These are phyloP conservation scores for Cryphonectria naterciae DNA, from an alignment of 2,329 filamentous ascomycete species.

Conservation along the genomic window DNA sequence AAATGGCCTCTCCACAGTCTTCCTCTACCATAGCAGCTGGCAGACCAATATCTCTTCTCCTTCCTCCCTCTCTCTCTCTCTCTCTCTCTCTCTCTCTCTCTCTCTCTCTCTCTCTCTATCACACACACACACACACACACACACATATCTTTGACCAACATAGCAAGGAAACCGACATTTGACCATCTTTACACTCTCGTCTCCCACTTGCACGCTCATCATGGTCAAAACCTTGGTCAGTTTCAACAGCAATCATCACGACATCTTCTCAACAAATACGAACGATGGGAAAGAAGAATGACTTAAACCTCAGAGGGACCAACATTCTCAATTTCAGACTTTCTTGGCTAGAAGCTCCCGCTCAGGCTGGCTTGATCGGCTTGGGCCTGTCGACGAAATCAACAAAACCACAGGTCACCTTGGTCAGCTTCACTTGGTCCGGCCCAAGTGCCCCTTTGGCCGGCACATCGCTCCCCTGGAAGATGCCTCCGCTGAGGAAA, in stretches of 20 bases:
- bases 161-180: background rate
- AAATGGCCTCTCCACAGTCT: background rate
- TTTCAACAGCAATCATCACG: background rate
- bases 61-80: too few relatives aligned
- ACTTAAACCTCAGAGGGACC: background rate
- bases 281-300: background rate
- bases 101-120: too few relatives aligned
- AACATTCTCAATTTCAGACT: background rate
- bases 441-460: background rate
- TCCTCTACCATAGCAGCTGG: too few relatives aligned
- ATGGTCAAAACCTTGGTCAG: background rate
- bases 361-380: background rate
- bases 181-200: background rate
- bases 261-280: background rate
- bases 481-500: conserved; percentile 39
- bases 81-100: too few relatives aligned
- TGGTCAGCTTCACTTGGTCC: background rate
- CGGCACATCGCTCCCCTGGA: conserved; percentile 5
- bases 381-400: background rate
- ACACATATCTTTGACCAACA: background rate
- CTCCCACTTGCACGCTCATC: background rate
- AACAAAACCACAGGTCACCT: background rate
- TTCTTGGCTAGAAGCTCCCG: background rate
- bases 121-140: too few relatives aligned
- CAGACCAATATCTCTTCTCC: too few relatives aligned